Conservation (phyloP, 1,284 basidiomycete genomes). For the Puccinia hordei region DNA sequence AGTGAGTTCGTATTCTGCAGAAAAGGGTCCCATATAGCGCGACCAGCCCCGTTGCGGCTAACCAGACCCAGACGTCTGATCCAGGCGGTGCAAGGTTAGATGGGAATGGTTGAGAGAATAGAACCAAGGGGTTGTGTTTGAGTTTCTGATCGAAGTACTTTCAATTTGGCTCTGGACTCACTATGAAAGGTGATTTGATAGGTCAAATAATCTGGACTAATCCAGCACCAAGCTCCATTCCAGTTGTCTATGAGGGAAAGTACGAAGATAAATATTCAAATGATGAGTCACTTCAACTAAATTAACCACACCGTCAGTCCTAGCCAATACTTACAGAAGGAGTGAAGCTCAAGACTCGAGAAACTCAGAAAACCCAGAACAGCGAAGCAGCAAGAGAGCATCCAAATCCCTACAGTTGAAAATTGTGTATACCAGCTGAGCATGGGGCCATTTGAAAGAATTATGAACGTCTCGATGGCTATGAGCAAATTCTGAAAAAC, state of each 20-base stretch:
- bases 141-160: background rate
- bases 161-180: constrained; percentile 12
- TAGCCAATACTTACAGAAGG: constrained; percentile 22
- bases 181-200: constrained; percentile 29
- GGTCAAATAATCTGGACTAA: constrained; percentile 16
- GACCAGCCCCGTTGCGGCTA: background rate
- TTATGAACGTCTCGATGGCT: constrained; percentile 35
- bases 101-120: background rate
- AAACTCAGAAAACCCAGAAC: constrained; percentile 18
- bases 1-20: constrained; percentile 23
- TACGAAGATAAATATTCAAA: background rate
- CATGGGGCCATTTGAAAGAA: constrained; percentile 14
- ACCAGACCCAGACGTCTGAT: constrained; percentile 33
- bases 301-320: background rate
- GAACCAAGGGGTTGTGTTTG: background rate
- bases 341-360: constrained; percentile 19
- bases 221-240: constrained; percentile 46
- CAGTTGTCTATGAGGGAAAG: background rate
- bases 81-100: background rate
- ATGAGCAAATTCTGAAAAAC: constrained; percentile 33
- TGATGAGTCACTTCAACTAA: no score
- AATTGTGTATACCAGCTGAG: constrained; percentile 20
- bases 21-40: constrained; percentile 29
- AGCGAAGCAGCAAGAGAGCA: constrained; percentile 26
- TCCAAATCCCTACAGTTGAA: constrained; percentile 17